Percentiles rank a stretch among this genome's conserved stretches.
These are phyloP conservation scores for Boletus insuetus DNA, from an alignment of 768 basidiomycete species.

Conservation along the genomic window DNA sequence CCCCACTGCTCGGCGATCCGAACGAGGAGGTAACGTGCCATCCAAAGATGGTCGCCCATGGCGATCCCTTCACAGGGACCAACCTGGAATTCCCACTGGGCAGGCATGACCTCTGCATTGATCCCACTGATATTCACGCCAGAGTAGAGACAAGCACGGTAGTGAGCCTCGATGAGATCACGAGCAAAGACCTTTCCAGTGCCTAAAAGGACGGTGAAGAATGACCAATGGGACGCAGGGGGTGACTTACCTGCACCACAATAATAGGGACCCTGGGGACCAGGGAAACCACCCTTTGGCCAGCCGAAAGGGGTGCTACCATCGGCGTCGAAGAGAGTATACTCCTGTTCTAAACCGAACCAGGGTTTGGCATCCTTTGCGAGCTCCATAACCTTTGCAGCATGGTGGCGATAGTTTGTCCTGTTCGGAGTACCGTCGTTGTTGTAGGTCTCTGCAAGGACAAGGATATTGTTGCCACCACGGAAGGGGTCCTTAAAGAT, in stretches of 20 bases:
- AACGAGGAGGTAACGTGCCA: slow-evolving; percentile 94
- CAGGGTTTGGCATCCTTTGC: slow-evolving; percentile 80
- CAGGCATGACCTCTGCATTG: slow-evolving; percentile 99
- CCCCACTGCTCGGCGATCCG: slow-evolving; percentile 98
- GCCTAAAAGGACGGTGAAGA: slow-evolving; percentile 43
- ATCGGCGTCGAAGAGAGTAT: slow-evolving; percentile 94
- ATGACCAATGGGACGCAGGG: not conserved
- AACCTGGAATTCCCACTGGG: slow-evolving; percentile 99
- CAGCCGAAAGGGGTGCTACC: slow-evolving; percentile 82
- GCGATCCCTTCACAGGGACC: slow-evolving; percentile 97
- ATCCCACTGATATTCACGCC: slow-evolving; percentile 99
- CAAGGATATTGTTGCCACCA: slow-evolving; percentile 95
- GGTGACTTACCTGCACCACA: slow-evolving; percentile 83
- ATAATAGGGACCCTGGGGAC: slow-evolving; percentile 99
- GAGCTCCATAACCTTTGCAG: slow-evolving; percentile 93
- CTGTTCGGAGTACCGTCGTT: slow-evolving; percentile 97
- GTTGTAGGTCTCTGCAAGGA: slow-evolving; percentile 97
- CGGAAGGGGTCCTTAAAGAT: slow-evolving; percentile 99
- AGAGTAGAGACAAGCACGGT: slow-evolving; percentile 92
- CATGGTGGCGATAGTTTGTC: slow-evolving; percentile 93
- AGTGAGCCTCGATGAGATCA: slow-evolving; percentile 98
- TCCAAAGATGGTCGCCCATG: slow-evolving; percentile 99
- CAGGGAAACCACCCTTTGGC: slow-evolving; percentile 99
- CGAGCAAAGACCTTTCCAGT: slow-evolving; percentile 98
- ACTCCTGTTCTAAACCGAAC: slow-evolving; percentile 99